phyloP scores from a whole-genome alignment of 140 eudicot species.

The Senecio squalidus region DNA sequence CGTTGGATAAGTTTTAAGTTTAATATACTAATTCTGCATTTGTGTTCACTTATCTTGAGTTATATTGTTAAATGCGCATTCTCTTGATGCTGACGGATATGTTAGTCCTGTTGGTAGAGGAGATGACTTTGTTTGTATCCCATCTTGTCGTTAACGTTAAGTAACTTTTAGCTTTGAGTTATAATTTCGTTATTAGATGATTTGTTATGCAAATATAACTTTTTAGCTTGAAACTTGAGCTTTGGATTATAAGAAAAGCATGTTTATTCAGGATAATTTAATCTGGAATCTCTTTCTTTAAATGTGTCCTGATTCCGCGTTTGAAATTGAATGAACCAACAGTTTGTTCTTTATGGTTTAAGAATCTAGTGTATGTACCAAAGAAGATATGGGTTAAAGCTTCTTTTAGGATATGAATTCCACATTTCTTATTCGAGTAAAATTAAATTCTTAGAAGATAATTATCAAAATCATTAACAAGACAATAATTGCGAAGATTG shows the following conservation, averaged over 20 bases:
- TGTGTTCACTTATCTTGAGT: not conserved
- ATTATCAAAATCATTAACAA: not conserved
- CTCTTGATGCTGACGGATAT: not conserved
- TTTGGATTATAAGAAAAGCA: not conserved
- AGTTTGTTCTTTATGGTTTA: not conserved
- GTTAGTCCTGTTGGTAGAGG: not conserved
- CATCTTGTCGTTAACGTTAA: not conserved
- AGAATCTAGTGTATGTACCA: not conserved
- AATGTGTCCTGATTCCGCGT: not conserved
- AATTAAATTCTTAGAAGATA: not conserved
- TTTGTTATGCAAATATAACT: not conserved
- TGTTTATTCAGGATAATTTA: not conserved
- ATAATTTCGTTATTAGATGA: not conserved
- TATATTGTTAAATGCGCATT: not conserved
- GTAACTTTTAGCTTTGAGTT: not conserved
- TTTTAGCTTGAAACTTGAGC: not conserved
- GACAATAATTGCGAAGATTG: not conserved
- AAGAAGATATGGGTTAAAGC: not conserved
- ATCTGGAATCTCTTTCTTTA: not conserved
- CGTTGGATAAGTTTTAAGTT: not conserved
- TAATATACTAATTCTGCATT: slow-evolving; percentile 9
- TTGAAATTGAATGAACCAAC: not conserved
- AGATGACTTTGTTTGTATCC: no score
- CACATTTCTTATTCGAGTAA: not conserved
- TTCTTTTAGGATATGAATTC: not conserved